Conservation (phyloP, 2,329 filamentous ascomycete genomes). For the Ophiostoma himal-ulmi region DNA sequence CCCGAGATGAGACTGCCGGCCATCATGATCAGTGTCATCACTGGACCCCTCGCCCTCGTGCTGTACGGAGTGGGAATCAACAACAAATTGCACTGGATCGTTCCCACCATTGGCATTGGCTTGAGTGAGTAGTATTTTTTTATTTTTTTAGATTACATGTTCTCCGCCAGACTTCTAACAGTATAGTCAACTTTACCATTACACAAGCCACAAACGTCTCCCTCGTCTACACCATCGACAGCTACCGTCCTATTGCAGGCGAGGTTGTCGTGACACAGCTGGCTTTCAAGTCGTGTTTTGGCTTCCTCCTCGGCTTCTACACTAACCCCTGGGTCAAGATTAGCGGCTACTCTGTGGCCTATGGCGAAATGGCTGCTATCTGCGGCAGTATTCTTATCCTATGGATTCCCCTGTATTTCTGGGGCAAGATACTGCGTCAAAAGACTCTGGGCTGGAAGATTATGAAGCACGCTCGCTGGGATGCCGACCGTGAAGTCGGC, state of each 20-base stretch:
- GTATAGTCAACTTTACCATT: slow-evolving; percentile 49
- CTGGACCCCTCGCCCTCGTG: slow-evolving; percentile 42
- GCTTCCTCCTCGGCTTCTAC: slow-evolving; percentile 55
- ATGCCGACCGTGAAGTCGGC: slow-evolving; percentile 49
- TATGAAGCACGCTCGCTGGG: slow-evolving; percentile 44
- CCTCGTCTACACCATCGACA: slow-evolving; percentile 53
- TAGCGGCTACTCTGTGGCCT: slow-evolving; percentile 47
- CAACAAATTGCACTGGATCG: slow-evolving; percentile 48
- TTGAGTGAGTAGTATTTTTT: slow-evolving; percentile 38
- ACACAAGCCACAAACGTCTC: slow-evolving; percentile 51
- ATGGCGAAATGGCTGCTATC: slow-evolving; percentile 54
- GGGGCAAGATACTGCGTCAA: slow-evolving; percentile 44
- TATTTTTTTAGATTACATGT: not conserved
- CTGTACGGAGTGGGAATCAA: slow-evolving; percentile 46
- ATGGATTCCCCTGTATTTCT: slow-evolving; percentile 48
- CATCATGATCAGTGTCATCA: slow-evolving; percentile 45
- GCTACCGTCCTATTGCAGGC: slow-evolving; percentile 52
- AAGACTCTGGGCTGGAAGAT: slow-evolving; percentile 45
- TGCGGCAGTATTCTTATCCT: slow-evolving; percentile 41
- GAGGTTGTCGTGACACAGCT: slow-evolving; percentile 50
- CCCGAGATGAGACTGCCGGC: slow-evolving; percentile 53
- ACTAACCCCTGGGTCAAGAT: slow-evolving; percentile 52
- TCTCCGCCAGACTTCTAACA: not conserved
- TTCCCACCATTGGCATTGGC: slow-evolving; percentile 49
- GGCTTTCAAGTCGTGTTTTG: slow-evolving; percentile 52